Evolutionary conservation across 208 protist species (phyloP).

Genomic region (Crithidia fasciculata): DNA sequence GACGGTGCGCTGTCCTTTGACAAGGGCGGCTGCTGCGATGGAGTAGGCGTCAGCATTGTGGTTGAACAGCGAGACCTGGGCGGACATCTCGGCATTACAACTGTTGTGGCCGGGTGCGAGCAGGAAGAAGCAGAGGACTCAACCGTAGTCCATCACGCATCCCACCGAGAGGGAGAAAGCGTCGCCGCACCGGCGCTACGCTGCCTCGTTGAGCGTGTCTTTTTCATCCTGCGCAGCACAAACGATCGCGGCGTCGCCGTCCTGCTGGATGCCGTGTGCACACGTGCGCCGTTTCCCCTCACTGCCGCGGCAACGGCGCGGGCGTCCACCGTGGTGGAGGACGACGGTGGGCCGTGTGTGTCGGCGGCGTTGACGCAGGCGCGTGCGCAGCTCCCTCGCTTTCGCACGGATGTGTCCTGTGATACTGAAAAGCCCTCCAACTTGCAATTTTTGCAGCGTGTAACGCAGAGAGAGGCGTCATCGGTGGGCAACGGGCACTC

Average conservation of each 20-base stretch:
- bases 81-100: conserved; percentile 60
- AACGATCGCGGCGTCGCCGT: conserved; percentile 42
- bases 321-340: conserved; percentile 16
- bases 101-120: conserved; percentile 51
- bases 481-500: neutral
- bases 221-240: conserved; percentile 37
- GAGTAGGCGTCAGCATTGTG: conserved; percentile 43
- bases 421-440: neutral
- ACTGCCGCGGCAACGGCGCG: conserved; percentile 12
- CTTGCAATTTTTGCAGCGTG: conserved; percentile 8
- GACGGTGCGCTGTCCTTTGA: conserved; percentile 1
- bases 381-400: neutral
- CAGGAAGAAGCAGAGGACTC: conserved; percentile 25
- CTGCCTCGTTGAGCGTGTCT: conserved; percentile 38
- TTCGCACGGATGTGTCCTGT: neutral
- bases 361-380: conserved; percentile 10
- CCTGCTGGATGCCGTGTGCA: conserved; percentile 52
- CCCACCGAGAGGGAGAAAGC: neutral
- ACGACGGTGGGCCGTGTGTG: conserved; percentile 24
- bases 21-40: neutral
- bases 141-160: neutral
- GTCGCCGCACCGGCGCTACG: conserved; percentile 2
- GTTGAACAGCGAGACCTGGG: conserved; percentile 55
- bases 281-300: conserved; percentile 14
- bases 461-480: conserved; percentile 4